These are phyloP conservation scores for Tuber borchii DNA, from an alignment of 495 filamentous ascomycete species.

Conservation along the genomic window DNA sequence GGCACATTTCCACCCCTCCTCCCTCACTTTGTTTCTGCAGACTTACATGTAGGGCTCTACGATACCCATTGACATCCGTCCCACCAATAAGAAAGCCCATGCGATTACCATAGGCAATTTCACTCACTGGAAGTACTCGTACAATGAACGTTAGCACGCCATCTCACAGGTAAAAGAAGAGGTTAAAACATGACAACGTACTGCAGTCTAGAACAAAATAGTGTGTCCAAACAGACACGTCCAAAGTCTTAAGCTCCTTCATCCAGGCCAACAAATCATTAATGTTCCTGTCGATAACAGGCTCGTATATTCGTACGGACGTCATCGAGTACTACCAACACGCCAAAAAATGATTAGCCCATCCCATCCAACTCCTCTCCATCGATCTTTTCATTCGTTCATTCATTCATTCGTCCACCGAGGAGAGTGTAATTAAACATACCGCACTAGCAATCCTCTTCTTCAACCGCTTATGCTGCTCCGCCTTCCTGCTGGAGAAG, in stretches of 20 bases:
- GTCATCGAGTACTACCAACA: constrained; percentile 13
- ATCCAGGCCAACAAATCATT: constrained; percentile 9
- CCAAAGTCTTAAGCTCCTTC: constrained; percentile 5
- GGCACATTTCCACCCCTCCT: neutral
- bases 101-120: constrained; percentile 15
- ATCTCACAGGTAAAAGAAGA: neutral
- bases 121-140: neutral
- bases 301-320: constrained; percentile 8
- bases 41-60: constrained; percentile 48
- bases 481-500: constrained; percentile 9
- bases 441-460: constrained; percentile 8
- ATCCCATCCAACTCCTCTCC: neutral
- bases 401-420: neutral
- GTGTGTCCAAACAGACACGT: constrained; percentile 9
- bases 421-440: neutral
- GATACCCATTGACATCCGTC: constrained; percentile 51
- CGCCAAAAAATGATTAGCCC: neutral
- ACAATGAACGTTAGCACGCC: neutral
- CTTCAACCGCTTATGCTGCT: neutral
- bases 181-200: neutral
- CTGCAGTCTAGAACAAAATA: constrained; percentile 15
- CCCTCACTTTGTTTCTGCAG: neutral
- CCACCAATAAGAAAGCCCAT: constrained; percentile 13
- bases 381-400: no score
- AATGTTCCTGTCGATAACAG: neutral